phyloP scores from a whole-genome alignment of 257 asterid genomes.

The Sherardia arvensis region DNA sequence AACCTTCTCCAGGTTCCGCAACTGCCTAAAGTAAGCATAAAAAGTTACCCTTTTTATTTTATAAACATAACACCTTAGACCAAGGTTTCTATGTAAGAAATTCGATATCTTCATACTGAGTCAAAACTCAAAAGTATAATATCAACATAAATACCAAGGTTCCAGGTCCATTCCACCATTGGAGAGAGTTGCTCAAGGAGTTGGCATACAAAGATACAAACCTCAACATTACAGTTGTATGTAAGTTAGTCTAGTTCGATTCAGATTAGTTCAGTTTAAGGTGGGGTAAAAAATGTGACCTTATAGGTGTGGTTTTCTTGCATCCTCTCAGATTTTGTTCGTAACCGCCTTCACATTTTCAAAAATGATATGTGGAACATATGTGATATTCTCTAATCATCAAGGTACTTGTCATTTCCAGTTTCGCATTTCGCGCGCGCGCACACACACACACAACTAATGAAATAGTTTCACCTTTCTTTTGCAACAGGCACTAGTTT shows the following conservation, averaged over 20 bases:
- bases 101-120: too few relatives aligned
- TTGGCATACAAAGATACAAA: background rate
- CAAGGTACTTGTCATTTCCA: constrained; percentile 32
- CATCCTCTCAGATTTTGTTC: background rate
- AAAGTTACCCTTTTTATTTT: background rate
- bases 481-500: constrained; percentile 55
- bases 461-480: background rate
- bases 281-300: background rate
- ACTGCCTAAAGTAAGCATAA: constrained; percentile 51
- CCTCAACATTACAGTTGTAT: background rate
- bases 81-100: background rate
- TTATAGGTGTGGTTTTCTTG: background rate
- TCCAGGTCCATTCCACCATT: background rate
- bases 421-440: background rate
- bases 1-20: constrained; percentile 79
- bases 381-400: constrained; percentile 50
- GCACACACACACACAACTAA: background rate
- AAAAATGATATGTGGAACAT: background rate
- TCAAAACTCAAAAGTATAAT: background rate
- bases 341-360: background rate
- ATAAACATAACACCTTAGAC: background rate
- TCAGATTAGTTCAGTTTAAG: too few relatives aligned
- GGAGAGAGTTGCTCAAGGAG: background rate
- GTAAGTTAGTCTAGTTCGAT: background rate
- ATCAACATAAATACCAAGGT: too few relatives aligned